These are phyloP conservation scores for Taphrina sp. DNA, from an alignment of 1,139 yeast species.

Conservation along the genomic window DNA sequence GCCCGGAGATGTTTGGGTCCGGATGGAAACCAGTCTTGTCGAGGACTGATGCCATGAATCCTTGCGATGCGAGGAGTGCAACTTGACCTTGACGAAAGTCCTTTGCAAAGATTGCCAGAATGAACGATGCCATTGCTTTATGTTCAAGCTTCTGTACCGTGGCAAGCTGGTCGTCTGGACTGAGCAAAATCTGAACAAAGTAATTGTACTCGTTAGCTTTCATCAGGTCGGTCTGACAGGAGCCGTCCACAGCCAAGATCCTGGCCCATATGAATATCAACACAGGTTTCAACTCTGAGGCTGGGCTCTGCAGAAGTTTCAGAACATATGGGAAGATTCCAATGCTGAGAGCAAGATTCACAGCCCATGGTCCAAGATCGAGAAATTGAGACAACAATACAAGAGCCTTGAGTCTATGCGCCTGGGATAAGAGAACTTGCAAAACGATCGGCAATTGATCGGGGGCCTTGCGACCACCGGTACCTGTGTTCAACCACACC, in stretches of 20 bases:
- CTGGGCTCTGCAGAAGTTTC: slow-evolving; percentile 87
- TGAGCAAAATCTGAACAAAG: slow-evolving; percentile 71
- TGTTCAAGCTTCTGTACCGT: slow-evolving; percentile 59
- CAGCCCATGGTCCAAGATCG: slow-evolving; percentile 98
- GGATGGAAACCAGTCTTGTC: slow-evolving; percentile 55
- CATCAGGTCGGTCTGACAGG: slow-evolving; percentile 86
- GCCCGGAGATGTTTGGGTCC: slow-evolving; percentile 43
- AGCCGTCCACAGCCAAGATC: slow-evolving; percentile 90
- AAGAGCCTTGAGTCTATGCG: slow-evolving; percentile 85
- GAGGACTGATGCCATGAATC: slow-evolving; percentile 21
- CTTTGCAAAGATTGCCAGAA: slow-evolving; percentile 75
- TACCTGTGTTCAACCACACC: slow-evolving; percentile 89
- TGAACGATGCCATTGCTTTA: slow-evolving; percentile 93
- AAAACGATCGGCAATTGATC: slow-evolving; percentile 92
- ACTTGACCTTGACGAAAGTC: slow-evolving; percentile 80
- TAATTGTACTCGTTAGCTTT: slow-evolving; percentile 90
- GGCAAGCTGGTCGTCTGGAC: slow-evolving; percentile 47
- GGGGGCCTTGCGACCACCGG: slow-evolving; percentile 76
- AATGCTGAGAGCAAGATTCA: slow-evolving; percentile 82
- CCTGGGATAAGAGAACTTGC: slow-evolving; percentile 89
- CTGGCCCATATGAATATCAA: slow-evolving; percentile 96
- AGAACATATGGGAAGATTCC: slow-evolving; percentile 96
- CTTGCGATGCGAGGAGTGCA: slow-evolving; percentile 48
- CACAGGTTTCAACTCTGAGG: slow-evolving; percentile 91
- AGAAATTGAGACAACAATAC: slow-evolving; percentile 78